phyloP scores from a whole-genome alignment of 352 stramenopile genomes.

The Phytophthora pluvialis region DNA sequence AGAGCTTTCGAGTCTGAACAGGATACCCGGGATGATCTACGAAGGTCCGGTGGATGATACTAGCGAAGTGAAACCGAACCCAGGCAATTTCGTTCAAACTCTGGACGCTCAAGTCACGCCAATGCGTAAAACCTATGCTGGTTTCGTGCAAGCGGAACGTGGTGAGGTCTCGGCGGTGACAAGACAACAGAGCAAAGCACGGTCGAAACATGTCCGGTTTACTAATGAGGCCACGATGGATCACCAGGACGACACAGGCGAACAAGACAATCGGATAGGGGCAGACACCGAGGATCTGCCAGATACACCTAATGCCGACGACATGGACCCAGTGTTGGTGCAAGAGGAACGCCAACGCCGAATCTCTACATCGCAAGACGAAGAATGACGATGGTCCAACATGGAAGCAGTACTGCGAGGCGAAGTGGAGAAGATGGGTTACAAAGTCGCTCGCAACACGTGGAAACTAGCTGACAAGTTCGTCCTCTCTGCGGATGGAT shows the following conservation, averaged over 20 bases:
- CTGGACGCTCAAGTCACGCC: background rate
- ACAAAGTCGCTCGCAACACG: background rate
- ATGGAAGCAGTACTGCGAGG: constrained; percentile 5
- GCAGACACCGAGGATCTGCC: too few relatives aligned
- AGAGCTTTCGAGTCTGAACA: background rate
- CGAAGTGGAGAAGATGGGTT: background rate
- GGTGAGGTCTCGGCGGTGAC: background rate
- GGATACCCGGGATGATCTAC: background rate
- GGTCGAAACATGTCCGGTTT: background rate
- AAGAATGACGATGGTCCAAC: constrained; percentile 4
- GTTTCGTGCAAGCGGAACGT: background rate
- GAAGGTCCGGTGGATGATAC: too few relatives aligned
- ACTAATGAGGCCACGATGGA: background rate
- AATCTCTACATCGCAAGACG: too few relatives aligned
- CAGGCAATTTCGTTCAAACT: background rate
- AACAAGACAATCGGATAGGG: background rate
- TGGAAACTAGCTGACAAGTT: constrained; percentile 9
- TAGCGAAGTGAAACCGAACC: background rate
- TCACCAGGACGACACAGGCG: too few relatives aligned
- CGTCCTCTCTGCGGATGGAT: background rate
- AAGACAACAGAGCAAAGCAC: background rate
- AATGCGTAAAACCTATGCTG: background rate
- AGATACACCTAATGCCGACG: too few relatives aligned
- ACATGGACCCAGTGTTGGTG: too few relatives aligned
- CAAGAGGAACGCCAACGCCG: too few relatives aligned